Base-by-base conservation (phyloP, 305 asterid genomes). In the Withania somnifera region DNA sequence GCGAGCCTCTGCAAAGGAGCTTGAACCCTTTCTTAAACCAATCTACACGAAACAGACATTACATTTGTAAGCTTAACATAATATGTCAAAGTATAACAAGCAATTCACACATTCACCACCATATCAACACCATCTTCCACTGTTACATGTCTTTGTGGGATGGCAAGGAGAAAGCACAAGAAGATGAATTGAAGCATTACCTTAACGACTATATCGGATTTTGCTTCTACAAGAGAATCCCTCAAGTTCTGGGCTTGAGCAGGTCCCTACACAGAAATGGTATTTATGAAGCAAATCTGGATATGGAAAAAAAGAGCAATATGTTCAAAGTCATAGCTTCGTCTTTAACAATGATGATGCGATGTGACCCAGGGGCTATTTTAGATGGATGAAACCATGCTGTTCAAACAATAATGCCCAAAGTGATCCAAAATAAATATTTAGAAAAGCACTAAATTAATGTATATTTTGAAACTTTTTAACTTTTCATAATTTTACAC, bases 1-100 rank as follows among this genome's bases (percentile, higher is more conserved):
- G 81, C 97, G 97, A 15, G 99, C 99, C 86, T 96, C 99, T 32
- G 89, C 92, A 88, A 92, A 93, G 52, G 99, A 96, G 28, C 91
- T 87, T 57, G 99, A 96, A 38, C 99, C 98, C 92, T 92, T 94
- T 86, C 99, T 91, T 89, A 96, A 84, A 86, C 99, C 99, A 88
- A 96, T 88, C 99, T 96, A 86, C 81, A 83, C 51, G 68, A 73
- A 51, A 79, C 36, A 89, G 81, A 66, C 24, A 60, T 50, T 40
- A 47, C 42, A 85, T 61, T 11, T 34, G 67, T 66, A 58, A 56
- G 83, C 69, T 75, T 26, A 52, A 15, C 34, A 34, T 11, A 36
- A 47, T 14, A 53, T 50, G 45, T n/a, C 80, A 75, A 75, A 28
- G 17, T 75, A 50, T 2, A 75, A 50, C 57, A 42, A 24, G 56